phyloP scores from a whole-genome alignment of 345 rosid genomes.

The Isatis tinctoria region DNA sequence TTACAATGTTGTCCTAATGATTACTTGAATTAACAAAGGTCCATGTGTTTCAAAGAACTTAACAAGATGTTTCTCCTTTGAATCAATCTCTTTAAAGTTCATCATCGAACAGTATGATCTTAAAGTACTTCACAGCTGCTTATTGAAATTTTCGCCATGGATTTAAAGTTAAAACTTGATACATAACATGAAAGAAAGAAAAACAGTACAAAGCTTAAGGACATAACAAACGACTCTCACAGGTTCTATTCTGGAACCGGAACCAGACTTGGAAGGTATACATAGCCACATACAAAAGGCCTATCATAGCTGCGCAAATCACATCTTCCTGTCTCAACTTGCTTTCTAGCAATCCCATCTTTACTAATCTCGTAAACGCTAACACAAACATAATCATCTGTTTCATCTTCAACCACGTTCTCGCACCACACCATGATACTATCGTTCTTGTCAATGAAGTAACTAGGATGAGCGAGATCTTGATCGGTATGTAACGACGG shows the following conservation, averaged over 20 bases:
- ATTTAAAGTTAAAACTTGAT: background rate
- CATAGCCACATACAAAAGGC: conserved; percentile 5
- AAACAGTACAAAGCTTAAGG: background rate
- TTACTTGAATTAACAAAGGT: conserved; percentile 11
- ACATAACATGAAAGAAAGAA: background rate
- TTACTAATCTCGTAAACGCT: conserved; percentile 16
- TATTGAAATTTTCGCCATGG: background rate
- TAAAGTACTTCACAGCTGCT: background rate
- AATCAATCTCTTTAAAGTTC: background rate
- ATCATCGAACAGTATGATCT: background rate
- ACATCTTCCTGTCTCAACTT: conserved; percentile 14
- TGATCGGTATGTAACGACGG: conserved; percentile 28
- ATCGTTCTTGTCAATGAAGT: conserved; percentile 17
- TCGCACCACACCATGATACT: conserved; percentile 21
- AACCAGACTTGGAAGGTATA: conserved; percentile 24
- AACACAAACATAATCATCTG: conserved; percentile 6
- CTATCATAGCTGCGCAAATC: background rate
- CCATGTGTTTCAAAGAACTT: background rate
- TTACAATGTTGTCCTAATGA: conserved; percentile 23
- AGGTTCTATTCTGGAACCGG: conserved; percentile 19
- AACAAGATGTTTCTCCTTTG: background rate
- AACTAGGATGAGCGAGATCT: conserved; percentile 17
- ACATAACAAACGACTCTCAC: background rate
- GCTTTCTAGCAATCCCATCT: background rate
- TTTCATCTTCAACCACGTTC: background rate